phyloP scores from a whole-genome alignment of 148 eudicot genomes.

The Amaranthus palmeri region DNA sequence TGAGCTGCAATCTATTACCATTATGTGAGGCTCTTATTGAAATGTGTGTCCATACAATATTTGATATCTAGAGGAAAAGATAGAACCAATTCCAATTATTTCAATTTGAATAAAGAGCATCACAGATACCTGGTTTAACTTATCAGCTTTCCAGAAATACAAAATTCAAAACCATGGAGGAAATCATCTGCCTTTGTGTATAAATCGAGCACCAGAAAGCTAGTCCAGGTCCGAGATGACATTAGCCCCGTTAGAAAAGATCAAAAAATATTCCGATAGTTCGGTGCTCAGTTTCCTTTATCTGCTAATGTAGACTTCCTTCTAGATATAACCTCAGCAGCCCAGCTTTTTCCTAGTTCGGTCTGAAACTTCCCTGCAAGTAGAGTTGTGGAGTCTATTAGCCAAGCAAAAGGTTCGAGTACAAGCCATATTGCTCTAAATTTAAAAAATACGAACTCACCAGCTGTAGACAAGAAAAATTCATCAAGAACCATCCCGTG shows the following conservation, averaged over 20 bases:
- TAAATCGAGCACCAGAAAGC: not conserved
- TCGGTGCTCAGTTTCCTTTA: constrained; percentile 18
- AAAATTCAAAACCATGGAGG: not conserved
- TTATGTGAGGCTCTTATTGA: no score
- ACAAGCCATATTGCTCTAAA: not conserved
- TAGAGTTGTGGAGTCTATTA: not conserved
- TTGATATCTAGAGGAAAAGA: no score
- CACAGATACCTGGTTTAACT: not conserved
- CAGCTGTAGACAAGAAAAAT: constrained; percentile 89
- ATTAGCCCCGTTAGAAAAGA: constrained; percentile 11
- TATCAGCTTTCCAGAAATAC: not conserved
- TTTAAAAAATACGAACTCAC: constrained; percentile 25
- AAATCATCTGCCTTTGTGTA: not conserved
- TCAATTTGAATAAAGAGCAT: not conserved
- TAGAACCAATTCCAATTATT: not conserved
- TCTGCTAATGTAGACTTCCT: constrained; percentile 25
- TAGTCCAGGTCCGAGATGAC: constrained; percentile 3
- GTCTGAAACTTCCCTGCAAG: constrained; percentile 84
- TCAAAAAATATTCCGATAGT: not conserved
- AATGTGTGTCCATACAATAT: no score
- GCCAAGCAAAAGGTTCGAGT: not conserved
- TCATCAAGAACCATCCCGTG: constrained; percentile 90
- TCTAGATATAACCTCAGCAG: constrained; percentile 66
- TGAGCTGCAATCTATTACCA: no score
- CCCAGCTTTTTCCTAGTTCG: constrained; percentile 80